Evolutionary conservation across 805 yeast species (phyloP), one percentile per base, ranked within the genome.

Genomic region (Ogataea zsoltii): DNA sequence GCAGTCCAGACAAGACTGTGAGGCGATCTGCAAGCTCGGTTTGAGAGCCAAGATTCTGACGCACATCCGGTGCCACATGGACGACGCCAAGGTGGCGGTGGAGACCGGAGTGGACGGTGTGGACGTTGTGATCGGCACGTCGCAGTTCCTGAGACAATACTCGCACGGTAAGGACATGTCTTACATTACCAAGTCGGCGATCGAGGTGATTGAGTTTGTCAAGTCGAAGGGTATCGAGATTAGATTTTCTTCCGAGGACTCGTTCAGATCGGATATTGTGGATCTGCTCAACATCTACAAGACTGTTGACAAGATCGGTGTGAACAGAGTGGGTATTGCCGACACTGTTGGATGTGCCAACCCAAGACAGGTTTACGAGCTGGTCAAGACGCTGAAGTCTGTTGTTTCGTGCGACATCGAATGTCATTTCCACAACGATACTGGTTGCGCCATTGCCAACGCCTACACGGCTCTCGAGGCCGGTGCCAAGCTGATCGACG

Each of bases 41-140:
- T 81, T 92, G 67, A 89, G 87, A 73, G 92, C 97, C 54, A 92
- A 94, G 75, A 89, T 94, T 54, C 79, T 92, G 57, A 92, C 99
- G 40, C 98, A 92, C 69, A 94, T 94, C 57, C 82, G 98, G 71
- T 92, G 99, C 72, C 97, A 92, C 72, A 92, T 92, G 97, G 98
- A 92, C 69, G 99, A 94, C 63, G 99, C 98, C 46, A 79, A 85
- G 60, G 88, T 94, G 49, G 99, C 99, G 5, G 99, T 92, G 38
- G 94, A 88, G 63, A 92, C 98, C 32, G 98, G 99, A 67, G 99
- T 94, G 43, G 98, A 94, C 67, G 99, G 98, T 71, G 98, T 92
- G 51, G 97, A 94, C 72, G 97, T 92, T 46, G 97, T 92, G 49
- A 92, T 92, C 69, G 98, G 98, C 54, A 92, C 98, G 17, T 91